phyloP scores from a whole-genome alignment of 768 basidiomycete species.

The Tephrocybe rancida region DNA sequence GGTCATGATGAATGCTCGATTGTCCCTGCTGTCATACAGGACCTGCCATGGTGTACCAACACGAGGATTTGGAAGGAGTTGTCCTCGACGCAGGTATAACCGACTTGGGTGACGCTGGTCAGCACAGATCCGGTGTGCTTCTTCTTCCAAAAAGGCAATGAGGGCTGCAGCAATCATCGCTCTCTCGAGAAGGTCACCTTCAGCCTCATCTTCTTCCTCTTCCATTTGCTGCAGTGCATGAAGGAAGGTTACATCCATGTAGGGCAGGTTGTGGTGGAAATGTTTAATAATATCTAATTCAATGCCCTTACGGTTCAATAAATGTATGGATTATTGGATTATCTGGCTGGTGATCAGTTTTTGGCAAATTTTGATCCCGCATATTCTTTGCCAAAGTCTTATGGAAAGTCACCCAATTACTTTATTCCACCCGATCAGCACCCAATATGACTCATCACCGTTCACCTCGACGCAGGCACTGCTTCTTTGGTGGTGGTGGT shows the following conservation, averaged over 20 bases:
- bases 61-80: conserved; percentile 3
- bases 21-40: not conserved
- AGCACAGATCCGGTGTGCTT: not conserved
- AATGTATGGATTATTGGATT: too few relatives aligned
- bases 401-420: too few relatives aligned
- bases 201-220: not conserved
- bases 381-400: too few relatives aligned
- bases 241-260: not conserved
- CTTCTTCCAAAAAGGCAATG: not conserved
- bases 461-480: too few relatives aligned
- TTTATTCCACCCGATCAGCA: too few relatives aligned
- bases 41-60: not conserved
- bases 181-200: not conserved
- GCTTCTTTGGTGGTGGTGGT: too few relatives aligned
- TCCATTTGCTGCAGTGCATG: not conserved
- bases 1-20: conserved; percentile 1
- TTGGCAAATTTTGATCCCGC: too few relatives aligned
- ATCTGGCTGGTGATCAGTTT: too few relatives aligned
- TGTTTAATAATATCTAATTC: too few relatives aligned
- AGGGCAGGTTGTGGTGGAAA: too few relatives aligned
- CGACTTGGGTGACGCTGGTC: not conserved
- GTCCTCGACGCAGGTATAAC: not conserved
- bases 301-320: too few relatives aligned
- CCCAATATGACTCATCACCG: too few relatives aligned
- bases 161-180: not conserved